Percentiles rank a stretch among this genome's conserved stretches.
These are phyloP conservation scores for Nakazawaea molendinolei DNA, from an alignment of 805 yeast species.

Conservation along the genomic window DNA sequence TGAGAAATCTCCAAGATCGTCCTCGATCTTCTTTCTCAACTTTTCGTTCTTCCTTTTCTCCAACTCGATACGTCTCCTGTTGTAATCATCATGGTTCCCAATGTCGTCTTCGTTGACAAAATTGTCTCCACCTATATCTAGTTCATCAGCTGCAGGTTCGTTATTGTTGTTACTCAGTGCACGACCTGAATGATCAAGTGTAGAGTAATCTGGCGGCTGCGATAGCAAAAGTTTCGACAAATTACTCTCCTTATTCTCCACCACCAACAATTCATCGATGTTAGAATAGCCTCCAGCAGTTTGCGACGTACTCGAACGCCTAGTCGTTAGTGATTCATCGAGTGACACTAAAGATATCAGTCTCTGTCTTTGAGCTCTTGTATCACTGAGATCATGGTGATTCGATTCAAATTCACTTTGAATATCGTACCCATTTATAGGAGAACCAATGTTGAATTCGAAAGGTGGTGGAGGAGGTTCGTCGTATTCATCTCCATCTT, in stretches of 20 bases:
- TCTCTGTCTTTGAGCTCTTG: no score
- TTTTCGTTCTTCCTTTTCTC: constrained; percentile 1
- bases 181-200: neutral
- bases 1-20: constrained; percentile 7
- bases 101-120: constrained; percentile 1
- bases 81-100: constrained; percentile 2
- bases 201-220: constrained; percentile 6
- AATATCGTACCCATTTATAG: neutral
- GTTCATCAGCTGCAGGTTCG: neutral
- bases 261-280: constrained; percentile 8
- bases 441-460: constrained; percentile 8
- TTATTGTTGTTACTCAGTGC: no score
- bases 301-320: constrained; percentile 1
- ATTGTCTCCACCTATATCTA: constrained; percentile 6
- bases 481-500: neutral
- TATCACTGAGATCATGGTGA: neutral
- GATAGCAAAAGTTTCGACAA: constrained; percentile 4
- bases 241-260: constrained; percentile 1
- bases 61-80: constrained; percentile 4
- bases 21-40: constrained; percentile 7
- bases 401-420: neutral
- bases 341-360: no score
- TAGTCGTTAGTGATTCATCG: neutral
- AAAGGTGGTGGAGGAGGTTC: constrained; percentile 12
- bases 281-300: neutral